These are phyloP conservation scores for Rhytidiadelphus loreus DNA, from an alignment of 225 moss, liverwort and hornwort species.

Conservation along the genomic window DNA sequence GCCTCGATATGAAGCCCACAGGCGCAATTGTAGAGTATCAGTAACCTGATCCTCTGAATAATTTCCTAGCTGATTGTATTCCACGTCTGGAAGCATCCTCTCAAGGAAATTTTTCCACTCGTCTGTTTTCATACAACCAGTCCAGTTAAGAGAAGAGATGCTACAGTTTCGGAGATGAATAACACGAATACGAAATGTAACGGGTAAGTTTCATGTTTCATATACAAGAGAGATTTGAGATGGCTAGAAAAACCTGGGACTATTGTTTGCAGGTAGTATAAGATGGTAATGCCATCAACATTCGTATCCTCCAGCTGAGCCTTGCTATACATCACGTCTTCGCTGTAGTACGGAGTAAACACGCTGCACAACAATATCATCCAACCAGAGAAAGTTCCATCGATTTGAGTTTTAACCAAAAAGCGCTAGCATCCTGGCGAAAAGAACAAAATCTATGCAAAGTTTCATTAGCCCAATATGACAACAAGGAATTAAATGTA, in stretches of 20 bases:
- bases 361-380: constrained; percentile 32
- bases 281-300: constrained; percentile 48
- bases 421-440: not conserved
- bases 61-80: constrained; percentile 12
- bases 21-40: constrained; percentile 30
- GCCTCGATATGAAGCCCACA: constrained; percentile 74
- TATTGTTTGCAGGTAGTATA: constrained; percentile 56
- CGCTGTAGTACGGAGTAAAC: constrained; percentile 50
- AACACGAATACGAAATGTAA: not conserved
- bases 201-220: not conserved
- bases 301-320: constrained; percentile 33
- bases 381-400: not conserved
- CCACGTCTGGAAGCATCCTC: constrained; percentile 19
- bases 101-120: constrained; percentile 61
- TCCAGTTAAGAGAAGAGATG: not conserved
- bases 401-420: not conserved
- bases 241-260: constrained; percentile 36
- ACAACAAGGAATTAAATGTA: not conserved
- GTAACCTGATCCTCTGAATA: not conserved
- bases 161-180: not conserved
- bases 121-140: constrained; percentile 14
- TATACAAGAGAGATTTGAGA: not conserved
- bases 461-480: not conserved
- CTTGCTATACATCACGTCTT: constrained; percentile 56
- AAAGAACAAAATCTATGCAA: not conserved